Conservation (phyloP, 2,329 filamentous ascomycete genomes). For the Leptographium galeiforme region DNA sequence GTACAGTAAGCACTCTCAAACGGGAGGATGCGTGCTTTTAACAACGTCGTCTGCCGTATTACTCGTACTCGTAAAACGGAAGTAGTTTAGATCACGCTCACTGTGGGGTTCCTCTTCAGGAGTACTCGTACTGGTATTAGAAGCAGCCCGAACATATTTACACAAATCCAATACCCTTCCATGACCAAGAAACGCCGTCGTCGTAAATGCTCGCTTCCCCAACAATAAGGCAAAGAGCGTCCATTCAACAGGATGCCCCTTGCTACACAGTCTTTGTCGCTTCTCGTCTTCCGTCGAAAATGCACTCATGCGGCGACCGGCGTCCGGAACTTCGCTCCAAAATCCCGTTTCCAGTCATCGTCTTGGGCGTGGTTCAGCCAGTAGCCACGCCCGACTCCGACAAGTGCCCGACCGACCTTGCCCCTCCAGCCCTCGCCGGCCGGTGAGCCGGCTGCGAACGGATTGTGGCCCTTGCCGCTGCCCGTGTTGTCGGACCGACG, state of each 20-base stretch:
- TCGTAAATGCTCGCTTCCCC: neutral
- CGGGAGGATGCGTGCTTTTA: too few relatives aligned
- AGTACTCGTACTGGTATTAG: neutral
- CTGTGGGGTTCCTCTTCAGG: too few relatives aligned
- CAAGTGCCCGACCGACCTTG: conserved; percentile 64
- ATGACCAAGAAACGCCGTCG: neutral
- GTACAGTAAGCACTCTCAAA: too few relatives aligned
- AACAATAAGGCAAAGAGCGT: neutral
- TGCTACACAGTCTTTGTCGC: neutral
- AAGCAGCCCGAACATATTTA: neutral
- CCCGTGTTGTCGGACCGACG: conserved; percentile 2
- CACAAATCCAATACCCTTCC: neutral
- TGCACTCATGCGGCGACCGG: neutral
- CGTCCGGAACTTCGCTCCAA: conserved; percentile 24
- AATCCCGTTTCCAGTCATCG: conserved; percentile 54
- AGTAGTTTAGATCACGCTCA: too few relatives aligned
- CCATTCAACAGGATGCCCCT: neutral
- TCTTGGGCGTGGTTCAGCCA: conserved; percentile 59
- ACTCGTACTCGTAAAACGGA: too few relatives aligned
- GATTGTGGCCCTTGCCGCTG: conserved; percentile 32
- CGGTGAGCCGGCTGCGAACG: conserved; percentile 54
- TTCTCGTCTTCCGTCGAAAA: too few relatives aligned
- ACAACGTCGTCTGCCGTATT: too few relatives aligned
- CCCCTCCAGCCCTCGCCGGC: conserved; percentile 71
- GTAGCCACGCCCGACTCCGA: conserved; percentile 59